Evolutionary conservation across 1,139 yeast species (phyloP).

Genomic region (Petasospora fabianii): DNA sequence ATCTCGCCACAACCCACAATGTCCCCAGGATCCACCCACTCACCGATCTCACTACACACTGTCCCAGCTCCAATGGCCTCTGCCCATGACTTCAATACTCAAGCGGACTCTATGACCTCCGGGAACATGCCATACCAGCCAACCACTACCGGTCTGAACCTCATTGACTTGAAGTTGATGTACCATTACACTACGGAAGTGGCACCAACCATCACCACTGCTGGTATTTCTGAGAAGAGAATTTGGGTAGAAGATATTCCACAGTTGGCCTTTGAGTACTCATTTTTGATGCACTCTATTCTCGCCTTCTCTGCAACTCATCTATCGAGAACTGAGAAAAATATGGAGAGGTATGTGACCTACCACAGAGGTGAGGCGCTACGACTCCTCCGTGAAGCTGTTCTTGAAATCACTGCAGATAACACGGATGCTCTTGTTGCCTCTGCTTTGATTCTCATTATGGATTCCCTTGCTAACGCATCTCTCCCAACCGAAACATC

Average conservation of each 20-base stretch:
- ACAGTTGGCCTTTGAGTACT: slow-evolving; percentile 79
- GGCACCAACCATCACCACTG: slow-evolving; percentile 82
- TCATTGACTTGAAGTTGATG: slow-evolving; percentile 76
- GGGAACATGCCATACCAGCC: slow-evolving; percentile 7
- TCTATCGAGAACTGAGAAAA: slow-evolving; percentile 69
- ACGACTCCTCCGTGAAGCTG: slow-evolving; percentile 76
- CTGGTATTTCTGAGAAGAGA: slow-evolving; percentile 82
- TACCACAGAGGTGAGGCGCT: slow-evolving; percentile 86
- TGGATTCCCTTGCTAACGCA: slow-evolving; percentile 94
- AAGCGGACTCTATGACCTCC: slow-evolving; percentile 8
- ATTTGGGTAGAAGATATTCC: slow-evolving; percentile 91
- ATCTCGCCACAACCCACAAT: slow-evolving; percentile 28
- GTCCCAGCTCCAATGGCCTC: slow-evolving; percentile 14
- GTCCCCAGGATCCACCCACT: slow-evolving; percentile 26
- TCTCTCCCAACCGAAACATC: slow-evolving; percentile 63
- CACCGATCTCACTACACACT: slow-evolving; percentile 24
- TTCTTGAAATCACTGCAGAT: slow-evolving; percentile 72
- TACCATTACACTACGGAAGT: slow-evolving; percentile 85
- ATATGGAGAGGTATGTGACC: slow-evolving; percentile 79
- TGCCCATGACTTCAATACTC: slow-evolving; percentile 12
- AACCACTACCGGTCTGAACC: slow-evolving; percentile 41
- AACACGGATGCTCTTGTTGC: slow-evolving; percentile 94
- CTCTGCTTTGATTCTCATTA: slow-evolving; percentile 78
- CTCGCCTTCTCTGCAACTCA: slow-evolving; percentile 92
- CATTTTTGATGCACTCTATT: slow-evolving; percentile 87